These are phyloP conservation scores for Fusarium sarcochroum DNA, from an alignment of 2,329 filamentous ascomycete genomes.

Conservation along the genomic window DNA sequence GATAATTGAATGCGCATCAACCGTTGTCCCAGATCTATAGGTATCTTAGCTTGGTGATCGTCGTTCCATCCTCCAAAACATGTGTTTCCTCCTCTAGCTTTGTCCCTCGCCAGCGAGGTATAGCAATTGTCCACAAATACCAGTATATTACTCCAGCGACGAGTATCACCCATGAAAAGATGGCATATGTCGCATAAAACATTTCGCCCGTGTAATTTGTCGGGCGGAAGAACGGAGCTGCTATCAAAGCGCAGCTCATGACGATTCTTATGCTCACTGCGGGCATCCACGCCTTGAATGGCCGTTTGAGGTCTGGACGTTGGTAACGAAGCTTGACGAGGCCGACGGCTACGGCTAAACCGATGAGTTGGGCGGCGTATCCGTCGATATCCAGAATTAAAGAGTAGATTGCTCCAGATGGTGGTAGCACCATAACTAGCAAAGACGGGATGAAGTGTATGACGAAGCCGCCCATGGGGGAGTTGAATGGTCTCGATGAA, in stretches of 20 bases:
- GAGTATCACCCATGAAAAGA: conserved; percentile 68
- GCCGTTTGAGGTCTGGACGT: conserved; percentile 71
- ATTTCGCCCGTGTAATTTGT: conserved; percentile 60
- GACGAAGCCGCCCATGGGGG: conserved; percentile 76
- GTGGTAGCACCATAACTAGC: conserved; percentile 75
- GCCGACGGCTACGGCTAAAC: conserved; percentile 69
- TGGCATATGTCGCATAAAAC: conserved; percentile 68
- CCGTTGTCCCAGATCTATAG: conserved; percentile 9
- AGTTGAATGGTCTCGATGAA: conserved; percentile 75
- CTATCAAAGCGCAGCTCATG: conserved; percentile 68
- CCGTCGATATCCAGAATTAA: conserved; percentile 82
- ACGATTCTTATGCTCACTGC: conserved; percentile 69
- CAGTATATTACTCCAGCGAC: conserved; percentile 73
- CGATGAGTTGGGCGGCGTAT: conserved; percentile 74
- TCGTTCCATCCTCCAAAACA: conserved; percentile 75
- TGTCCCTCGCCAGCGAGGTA: conserved; percentile 73
- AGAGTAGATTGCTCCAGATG: conserved; percentile 76
- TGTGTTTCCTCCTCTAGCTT: conserved; percentile 72
- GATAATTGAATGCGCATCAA: background rate
- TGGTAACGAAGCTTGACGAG: conserved; percentile 72
- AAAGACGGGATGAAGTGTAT: conserved; percentile 78
- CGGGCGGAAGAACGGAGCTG: conserved; percentile 74
- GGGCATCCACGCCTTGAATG: conserved; percentile 75
- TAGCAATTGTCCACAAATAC: conserved; percentile 74
- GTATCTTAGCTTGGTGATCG: conserved; percentile 69